phyloP scores from a whole-genome alignment of 208 protist species.

The Borovskyia barvae region DNA sequence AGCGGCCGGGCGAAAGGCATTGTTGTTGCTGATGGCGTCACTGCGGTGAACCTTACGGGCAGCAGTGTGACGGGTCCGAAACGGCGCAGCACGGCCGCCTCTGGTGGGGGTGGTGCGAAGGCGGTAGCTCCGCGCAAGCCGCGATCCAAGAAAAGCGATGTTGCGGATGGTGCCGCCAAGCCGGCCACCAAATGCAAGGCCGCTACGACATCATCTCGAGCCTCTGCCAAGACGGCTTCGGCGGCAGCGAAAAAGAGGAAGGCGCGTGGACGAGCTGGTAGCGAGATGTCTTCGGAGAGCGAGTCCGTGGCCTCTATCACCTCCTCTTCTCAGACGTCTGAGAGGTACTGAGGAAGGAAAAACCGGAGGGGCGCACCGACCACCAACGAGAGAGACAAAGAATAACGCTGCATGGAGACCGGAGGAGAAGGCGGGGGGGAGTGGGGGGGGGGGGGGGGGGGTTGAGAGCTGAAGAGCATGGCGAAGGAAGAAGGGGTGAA shows the following conservation, averaged over 20 bases:
- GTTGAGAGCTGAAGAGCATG: too few relatives aligned
- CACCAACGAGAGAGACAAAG: too few relatives aligned
- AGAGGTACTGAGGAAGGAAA: too few relatives aligned
- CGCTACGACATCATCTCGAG: constrained; percentile 14
- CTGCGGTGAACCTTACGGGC: constrained; percentile 8
- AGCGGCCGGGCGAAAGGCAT: constrained; percentile 7
- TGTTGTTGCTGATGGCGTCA: constrained; percentile 17
- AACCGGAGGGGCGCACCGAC: too few relatives aligned
- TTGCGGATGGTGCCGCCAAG: constrained; percentile 4
- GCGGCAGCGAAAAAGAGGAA: constrained; percentile 6
- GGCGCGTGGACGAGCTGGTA: not conserved
- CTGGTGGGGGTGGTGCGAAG: too few relatives aligned
- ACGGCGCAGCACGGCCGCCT: not conserved
- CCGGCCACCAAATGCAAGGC: constrained; percentile 32
- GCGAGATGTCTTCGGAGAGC: constrained; percentile 7
- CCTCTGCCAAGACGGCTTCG: constrained; percentile 12
- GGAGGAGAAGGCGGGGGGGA: too few relatives aligned
- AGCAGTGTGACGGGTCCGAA: constrained; percentile 3
- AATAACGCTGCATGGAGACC: too few relatives aligned
- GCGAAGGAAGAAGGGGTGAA: too few relatives aligned
- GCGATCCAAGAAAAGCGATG: constrained; percentile 18
- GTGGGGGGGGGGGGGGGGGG: too few relatives aligned
- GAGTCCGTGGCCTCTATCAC: constrained; percentile 11
- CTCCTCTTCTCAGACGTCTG: too few relatives aligned
- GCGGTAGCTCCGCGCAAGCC: constrained; percentile 15